Evolutionary conservation across 2,329 filamentous ascomycete genomes (phyloP).

Genomic region (Ophiostoma sp.): DNA sequence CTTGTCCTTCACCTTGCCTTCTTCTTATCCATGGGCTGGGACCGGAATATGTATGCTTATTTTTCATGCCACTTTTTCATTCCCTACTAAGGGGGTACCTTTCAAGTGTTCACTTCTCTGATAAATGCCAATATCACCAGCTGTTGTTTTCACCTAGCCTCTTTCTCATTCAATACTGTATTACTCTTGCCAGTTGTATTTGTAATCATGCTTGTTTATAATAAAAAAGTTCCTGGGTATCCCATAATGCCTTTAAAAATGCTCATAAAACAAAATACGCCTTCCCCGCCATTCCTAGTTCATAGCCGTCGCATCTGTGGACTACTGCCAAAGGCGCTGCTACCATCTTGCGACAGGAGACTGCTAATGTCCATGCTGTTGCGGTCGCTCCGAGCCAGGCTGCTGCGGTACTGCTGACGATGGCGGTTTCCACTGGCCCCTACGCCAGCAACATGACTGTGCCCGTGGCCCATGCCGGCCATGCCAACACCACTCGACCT

Average conservation of each 20-base stretch:
- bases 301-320: constrained; percentile 46
- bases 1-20: background rate
- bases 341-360: constrained; percentile 57
- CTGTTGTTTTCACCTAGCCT: background rate
- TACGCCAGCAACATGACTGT: background rate
- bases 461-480: background rate
- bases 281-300: background rate
- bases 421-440: background rate
- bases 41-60: background rate
- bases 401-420: constrained; percentile 37
- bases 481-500: constrained; percentile 13
- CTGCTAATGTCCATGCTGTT: constrained; percentile 60
- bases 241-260: background rate
- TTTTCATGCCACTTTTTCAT: background rate
- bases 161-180: background rate
- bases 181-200: background rate
- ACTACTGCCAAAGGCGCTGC: constrained; percentile 58
- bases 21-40: background rate
- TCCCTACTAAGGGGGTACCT: too few relatives aligned
- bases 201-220: background rate
- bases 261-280: background rate
- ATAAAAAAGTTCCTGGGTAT: background rate
- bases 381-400: constrained; percentile 45
- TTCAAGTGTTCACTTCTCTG: too few relatives aligned
- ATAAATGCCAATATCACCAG: background rate